These are phyloP conservation scores for Aspergillus candidus DNA, from an alignment of 2,329 filamentous ascomycete species.

Conservation along the genomic window DNA sequence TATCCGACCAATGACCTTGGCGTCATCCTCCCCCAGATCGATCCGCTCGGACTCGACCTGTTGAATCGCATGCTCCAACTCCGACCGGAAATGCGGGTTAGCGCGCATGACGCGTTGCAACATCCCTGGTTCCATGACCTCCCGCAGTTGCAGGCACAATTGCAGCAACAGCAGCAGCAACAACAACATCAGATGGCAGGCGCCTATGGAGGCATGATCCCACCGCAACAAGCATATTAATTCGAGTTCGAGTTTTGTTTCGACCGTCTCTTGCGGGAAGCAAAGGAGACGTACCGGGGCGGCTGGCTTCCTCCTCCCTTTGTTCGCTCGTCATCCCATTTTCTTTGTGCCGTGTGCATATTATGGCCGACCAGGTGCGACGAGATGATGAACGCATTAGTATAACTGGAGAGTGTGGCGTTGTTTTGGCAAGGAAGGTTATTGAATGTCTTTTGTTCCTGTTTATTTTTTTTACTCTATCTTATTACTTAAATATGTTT, in stretches of 20 bases:
- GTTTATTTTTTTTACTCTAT: not conserved
- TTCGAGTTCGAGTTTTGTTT: not conserved
- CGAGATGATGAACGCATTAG: no score
- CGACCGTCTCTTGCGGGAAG: not conserved
- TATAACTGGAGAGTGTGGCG: no score
- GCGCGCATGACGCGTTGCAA: slow-evolving; percentile 74
- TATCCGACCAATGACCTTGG: slow-evolving; percentile 88
- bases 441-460: not conserved
- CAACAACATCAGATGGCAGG: slow-evolving; percentile 35
- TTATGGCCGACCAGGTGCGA: not conserved
- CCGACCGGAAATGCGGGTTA: slow-evolving; percentile 83
- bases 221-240: slow-evolving; percentile 32
- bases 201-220: slow-evolving; percentile 35
- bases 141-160: slow-evolving; percentile 49
- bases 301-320: not conserved
- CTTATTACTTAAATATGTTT: not conserved
- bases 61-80: slow-evolving; percentile 88
- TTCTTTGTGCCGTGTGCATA: not conserved
- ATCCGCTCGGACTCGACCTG: slow-evolving; percentile 78
- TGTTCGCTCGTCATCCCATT: not conserved
- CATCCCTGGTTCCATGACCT: slow-evolving; percentile 85
- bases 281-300: no score
- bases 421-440: not conserved
- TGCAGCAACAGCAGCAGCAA: slow-evolving; percentile 37
- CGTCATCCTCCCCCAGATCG: slow-evolving; percentile 82